A percentile compares a stretch with the other conserved stretches of the same genome.
Conservation (phyloP, 2,329 filamentous ascomycete species). For the Pseudogymnoascus sp. region DNA sequence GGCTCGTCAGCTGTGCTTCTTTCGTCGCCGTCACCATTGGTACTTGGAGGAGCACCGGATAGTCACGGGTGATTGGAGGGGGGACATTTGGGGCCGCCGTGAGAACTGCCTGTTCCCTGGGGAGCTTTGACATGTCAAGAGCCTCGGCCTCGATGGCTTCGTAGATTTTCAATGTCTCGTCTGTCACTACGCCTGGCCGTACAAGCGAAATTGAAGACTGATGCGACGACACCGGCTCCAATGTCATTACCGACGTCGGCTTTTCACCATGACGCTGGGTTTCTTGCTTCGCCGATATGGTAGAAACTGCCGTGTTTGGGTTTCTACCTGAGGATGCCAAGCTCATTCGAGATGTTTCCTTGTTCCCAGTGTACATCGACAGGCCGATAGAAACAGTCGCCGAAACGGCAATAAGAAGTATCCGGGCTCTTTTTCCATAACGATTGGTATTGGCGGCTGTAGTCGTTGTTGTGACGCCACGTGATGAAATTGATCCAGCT, state of each 20-base stretch:
- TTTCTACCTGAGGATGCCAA: not conserved
- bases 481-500: not conserved
- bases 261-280: not conserved
- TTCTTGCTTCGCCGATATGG: not conserved
- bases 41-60: conserved; percentile 29
- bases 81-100: conserved; percentile 29
- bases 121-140: conserved; percentile 18
- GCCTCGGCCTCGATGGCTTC: conserved; percentile 1
- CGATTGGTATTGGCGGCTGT: not conserved
- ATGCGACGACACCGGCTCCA: not conserved
- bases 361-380: not conserved
- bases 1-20: conserved; percentile 27
- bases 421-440: not conserved
- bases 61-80: conserved; percentile 27
- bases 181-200: not conserved
- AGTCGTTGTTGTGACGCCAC: not conserved
- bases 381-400: conserved; percentile 15
- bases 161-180: not conserved
- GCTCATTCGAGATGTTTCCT: not conserved
- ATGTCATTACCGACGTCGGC: not conserved
- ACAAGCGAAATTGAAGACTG: not conserved
- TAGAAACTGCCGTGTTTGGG: conserved; percentile 5
- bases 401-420: conserved; percentile 11
- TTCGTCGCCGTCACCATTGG: conserved; percentile 26
- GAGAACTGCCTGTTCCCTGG: conserved; percentile 26